Evolutionary conservation across 257 asterid genomes (phyloP).

Genomic region (Fraxinus pennsylvanica): DNA sequence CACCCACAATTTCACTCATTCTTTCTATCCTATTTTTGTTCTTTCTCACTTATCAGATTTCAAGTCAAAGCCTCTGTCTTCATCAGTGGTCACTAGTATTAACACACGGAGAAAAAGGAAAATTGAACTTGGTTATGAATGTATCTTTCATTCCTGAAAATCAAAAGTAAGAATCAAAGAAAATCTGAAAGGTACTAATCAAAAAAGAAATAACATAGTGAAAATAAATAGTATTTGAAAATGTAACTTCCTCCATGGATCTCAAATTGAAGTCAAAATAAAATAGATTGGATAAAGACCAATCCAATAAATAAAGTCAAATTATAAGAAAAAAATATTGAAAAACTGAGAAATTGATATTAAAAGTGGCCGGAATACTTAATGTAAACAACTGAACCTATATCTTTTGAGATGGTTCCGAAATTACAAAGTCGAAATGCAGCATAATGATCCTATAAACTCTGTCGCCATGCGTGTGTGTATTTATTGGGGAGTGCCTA

Average conservation of each 20-base stretch:
- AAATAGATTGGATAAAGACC: no score
- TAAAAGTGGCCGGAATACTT: background rate
- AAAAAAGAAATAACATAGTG: background rate
- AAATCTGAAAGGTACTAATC: background rate
- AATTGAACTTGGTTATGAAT: background rate
- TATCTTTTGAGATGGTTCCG: background rate
- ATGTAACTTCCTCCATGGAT: background rate
- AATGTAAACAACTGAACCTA: background rate
- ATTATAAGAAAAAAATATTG: background rate
- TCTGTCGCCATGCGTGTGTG: background rate
- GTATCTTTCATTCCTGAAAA: background rate
- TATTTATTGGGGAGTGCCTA: no score
- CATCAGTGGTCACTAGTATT: no score
- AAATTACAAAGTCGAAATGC: background rate
- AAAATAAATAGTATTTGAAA: background rate
- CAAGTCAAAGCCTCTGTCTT: background rate
- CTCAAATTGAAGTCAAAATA: background rate
- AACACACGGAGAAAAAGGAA: no score
- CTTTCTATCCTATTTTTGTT: background rate
- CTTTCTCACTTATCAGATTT: background rate
- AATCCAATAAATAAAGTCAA: background rate
- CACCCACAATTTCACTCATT: constrained; percentile 65
- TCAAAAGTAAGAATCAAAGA: background rate
- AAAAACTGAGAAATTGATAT: background rate
- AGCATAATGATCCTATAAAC: background rate